Base-by-base conservation (phyloP, 1,284 basidiomycete genomes). In the Puccinia coronata region DNA sequence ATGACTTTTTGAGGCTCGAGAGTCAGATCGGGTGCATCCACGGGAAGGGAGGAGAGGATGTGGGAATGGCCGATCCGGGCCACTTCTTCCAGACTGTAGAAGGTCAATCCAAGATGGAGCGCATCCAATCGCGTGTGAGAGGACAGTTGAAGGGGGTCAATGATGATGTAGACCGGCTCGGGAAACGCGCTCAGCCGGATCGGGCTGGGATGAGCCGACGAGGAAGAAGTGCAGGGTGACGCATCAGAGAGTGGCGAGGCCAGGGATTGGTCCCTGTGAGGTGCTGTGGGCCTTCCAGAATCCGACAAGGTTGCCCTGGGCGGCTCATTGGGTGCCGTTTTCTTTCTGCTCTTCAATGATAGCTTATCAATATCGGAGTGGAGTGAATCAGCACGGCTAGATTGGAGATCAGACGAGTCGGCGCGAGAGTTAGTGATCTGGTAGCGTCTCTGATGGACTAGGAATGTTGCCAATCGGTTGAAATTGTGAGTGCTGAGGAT, bases 31-130 rank as follows among this genome's bases (percentile, higher is more conserved):
- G 11, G 28, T 2, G 73, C 34, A 25, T 75, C 39, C 12, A 18
- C 25, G 2, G 53, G 41, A n/a, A 75, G 55, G 71, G 71, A 73
- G 47, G 31, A 14, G 14, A 28, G 39, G 36, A 49, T 70, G 5
- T 25, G 47, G 47, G 65, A 5, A 39, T 31, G 34, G 12, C 70
- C 78, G 31, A 72, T 55, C 11, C 53, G 39, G 36, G 70, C 23
- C 41, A 80, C 78, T 51, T 80, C 78, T 39, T 72, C 78, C 18
- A 80, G 41, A n/a, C 36, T 39, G 49, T 72, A 72, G 55, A 80
- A 61, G 16, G 20, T 72, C 36, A 61, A 67, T 34, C 78, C 78
- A 2, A 71, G 55, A 36, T 28, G 47, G 31, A 63, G 39, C 39
- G 63, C 51, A 23, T 63, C 25, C 69, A 36, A 34, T 61, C 70